Evolutionary conservation across 768 basidiomycete genomes (phyloP).

Genomic region (Chalciporus pseudorubinellus): DNA sequence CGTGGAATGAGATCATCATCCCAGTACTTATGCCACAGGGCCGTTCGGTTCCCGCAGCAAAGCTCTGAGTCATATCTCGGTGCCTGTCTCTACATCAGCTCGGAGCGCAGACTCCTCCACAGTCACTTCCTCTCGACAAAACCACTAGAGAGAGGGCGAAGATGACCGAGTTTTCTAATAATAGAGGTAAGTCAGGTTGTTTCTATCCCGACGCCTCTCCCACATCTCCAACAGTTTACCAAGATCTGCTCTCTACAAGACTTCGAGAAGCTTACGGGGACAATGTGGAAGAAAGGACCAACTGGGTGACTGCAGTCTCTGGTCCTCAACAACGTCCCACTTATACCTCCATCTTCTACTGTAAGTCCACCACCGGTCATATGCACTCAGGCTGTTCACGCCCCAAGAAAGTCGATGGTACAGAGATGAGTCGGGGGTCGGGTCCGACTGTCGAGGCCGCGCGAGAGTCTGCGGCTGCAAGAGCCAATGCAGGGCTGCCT

Average conservation of each 20-base stretch:
- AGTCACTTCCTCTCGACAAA: no score
- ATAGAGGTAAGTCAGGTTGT: no score
- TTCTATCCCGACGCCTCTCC: no score
- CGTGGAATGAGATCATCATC: no score
- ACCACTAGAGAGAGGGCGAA: no score
- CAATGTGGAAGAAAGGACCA: background rate
- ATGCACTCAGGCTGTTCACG: no score
- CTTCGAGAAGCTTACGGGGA: background rate
- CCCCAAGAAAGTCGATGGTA: constrained; percentile 5
- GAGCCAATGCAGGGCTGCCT: constrained; percentile 9
- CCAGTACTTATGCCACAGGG: no score
- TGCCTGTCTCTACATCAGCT: no score
- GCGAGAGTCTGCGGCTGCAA: constrained; percentile 13
- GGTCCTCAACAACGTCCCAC: constrained; percentile 7
- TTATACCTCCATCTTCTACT: constrained; percentile 7
- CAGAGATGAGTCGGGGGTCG: constrained; percentile 8
- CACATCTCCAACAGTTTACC: constrained; percentile 3
- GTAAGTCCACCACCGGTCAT: background rate
- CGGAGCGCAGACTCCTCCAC: no score
- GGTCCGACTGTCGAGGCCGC: constrained; percentile 9
- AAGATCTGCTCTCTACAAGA: background rate
- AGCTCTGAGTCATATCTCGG: no score
- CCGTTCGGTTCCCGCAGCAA: no score
- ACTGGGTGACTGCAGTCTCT: constrained; percentile 4
- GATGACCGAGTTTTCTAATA: no score